These are phyloP conservation scores for Prinsepia uniflora DNA, from an alignment of 306 rosid species.

Conservation along the genomic window DNA sequence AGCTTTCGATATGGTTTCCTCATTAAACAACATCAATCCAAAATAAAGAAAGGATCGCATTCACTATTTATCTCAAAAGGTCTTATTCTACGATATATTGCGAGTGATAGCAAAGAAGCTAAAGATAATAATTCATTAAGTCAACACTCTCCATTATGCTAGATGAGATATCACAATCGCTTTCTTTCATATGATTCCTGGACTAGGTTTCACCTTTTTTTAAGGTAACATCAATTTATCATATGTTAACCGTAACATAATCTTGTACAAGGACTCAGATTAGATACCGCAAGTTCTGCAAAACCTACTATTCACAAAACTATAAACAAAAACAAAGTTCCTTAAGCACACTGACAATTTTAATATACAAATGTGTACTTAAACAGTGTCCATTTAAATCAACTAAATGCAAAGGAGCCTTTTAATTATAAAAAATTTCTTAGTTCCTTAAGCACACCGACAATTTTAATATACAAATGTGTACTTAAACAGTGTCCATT, in stretches of 20 bases:
- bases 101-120: background rate
- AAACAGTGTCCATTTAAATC: background rate
- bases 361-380: background rate
- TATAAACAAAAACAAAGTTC: background rate
- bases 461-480: background rate
- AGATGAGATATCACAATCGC: background rate
- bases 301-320: background rate
- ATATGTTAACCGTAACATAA: background rate
- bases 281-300: background rate
- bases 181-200: background rate
- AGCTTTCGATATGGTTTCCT: background rate
- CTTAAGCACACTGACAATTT: background rate
- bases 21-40: background rate
- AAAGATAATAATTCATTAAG: background rate
- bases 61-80: background rate
- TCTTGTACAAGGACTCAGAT: background rate
- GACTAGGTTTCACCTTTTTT: background rate
- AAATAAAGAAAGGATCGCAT: background rate
- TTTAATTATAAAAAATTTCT: background rate
- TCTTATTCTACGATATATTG: background rate
- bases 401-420: background rate
- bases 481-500: background rate
- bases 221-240: background rate
- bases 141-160: background rate
- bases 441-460: background rate